A percentile compares a stretch with the other conserved stretches of the same genome.
phyloP scores from a whole-genome alignment of 805 yeast species.

The Cyberlindnera nakhonratchasimensis region DNA sequence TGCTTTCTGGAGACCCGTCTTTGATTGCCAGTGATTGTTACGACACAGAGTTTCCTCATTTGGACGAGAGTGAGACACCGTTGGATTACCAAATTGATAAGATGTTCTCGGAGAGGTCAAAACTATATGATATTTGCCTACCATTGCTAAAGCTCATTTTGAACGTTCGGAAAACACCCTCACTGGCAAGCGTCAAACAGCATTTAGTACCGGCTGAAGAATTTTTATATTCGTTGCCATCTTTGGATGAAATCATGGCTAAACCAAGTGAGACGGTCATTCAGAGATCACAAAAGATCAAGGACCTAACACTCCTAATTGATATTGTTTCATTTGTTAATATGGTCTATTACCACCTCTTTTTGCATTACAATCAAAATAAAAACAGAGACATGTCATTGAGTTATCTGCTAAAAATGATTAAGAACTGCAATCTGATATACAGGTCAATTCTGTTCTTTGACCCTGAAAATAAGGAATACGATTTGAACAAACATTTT shows the following conservation, averaged over 20 bases:
- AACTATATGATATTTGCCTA: constrained; percentile 15
- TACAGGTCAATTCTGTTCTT: constrained; percentile 18
- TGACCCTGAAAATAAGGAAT: constrained; percentile 14
- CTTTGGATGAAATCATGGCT: constrained; percentile 17
- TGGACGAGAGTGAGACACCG: constrained; percentile 23
- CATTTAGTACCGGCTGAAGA: constrained; percentile 15
- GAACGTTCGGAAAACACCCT: constrained; percentile 20
- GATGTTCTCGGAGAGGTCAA: constrained; percentile 14
- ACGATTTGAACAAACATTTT: constrained; percentile 22
- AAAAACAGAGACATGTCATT: constrained; percentile 15
- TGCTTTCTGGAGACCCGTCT: constrained; percentile 24
- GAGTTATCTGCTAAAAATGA: constrained; percentile 10
- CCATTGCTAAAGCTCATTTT: constrained; percentile 21
- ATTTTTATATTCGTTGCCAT: constrained; percentile 1
- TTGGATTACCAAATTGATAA: constrained; percentile 22
- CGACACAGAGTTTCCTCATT: constrained; percentile 26
- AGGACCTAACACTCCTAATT: constrained; percentile 7
- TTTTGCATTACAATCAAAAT: constrained; percentile 18
- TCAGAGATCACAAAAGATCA: constrained; percentile 18
- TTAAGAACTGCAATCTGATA: constrained; percentile 6
- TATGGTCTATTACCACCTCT: constrained; percentile 26
- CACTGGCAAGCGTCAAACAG: constrained; percentile 11
- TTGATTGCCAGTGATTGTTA: constrained; percentile 19
- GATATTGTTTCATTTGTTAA: constrained; percentile 18
- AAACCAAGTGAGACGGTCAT: constrained; percentile 19